A percentile compares a stretch with the other conserved stretches of the same genome.
These are phyloP conservation scores for Sphaerulina vaccinii DNA, from an alignment of 2,329 filamentous ascomycete genomes.

Conservation along the genomic window DNA sequence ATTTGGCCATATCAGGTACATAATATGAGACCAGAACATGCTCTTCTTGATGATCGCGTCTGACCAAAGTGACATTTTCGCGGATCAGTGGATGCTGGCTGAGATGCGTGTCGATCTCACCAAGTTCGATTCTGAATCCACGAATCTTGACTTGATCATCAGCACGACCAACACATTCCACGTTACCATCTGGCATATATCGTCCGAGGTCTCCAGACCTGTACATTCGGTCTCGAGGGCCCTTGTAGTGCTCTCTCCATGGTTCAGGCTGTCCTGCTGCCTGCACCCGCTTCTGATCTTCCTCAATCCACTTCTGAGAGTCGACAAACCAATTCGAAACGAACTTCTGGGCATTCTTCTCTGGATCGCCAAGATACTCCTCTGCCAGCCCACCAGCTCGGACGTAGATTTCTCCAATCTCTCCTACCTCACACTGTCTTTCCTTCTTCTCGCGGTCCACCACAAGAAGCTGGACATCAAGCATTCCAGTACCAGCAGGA, in stretches of 20 bases:
- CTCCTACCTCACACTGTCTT: constrained; percentile 73
- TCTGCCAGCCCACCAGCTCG: constrained; percentile 81
- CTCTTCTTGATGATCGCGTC: constrained; percentile 81
- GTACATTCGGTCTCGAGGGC: constrained; percentile 83
- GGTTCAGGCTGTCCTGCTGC: constrained; percentile 58
- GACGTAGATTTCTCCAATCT: constrained; percentile 81
- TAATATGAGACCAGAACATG: constrained; percentile 85
- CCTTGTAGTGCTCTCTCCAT: constrained; percentile 77
- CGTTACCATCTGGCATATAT: constrained; percentile 68
- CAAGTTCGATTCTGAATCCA: constrained; percentile 91
- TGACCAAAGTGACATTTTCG: constrained; percentile 82
- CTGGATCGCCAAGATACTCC: constrained; percentile 65
- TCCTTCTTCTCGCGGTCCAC: constrained; percentile 68
- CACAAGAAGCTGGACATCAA: constrained; percentile 83
- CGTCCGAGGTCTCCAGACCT: constrained; percentile 81
- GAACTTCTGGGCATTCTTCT: constrained; percentile 74
- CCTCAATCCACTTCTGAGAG: constrained; percentile 64
- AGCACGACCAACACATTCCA: constrained; percentile 74
- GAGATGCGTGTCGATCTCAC: constrained; percentile 85
- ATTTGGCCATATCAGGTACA: constrained; percentile 75
- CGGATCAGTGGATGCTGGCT: constrained; percentile 71
- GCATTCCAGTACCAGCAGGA: constrained; percentile 81
- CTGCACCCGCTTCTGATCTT: constrained; percentile 56
- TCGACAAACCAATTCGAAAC: constrained; percentile 84
- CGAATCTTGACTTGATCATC: constrained; percentile 95